phyloP scores from a whole-genome alignment of 2,329 filamentous ascomycete genomes.

The Parastagonospora nodorum region DNA sequence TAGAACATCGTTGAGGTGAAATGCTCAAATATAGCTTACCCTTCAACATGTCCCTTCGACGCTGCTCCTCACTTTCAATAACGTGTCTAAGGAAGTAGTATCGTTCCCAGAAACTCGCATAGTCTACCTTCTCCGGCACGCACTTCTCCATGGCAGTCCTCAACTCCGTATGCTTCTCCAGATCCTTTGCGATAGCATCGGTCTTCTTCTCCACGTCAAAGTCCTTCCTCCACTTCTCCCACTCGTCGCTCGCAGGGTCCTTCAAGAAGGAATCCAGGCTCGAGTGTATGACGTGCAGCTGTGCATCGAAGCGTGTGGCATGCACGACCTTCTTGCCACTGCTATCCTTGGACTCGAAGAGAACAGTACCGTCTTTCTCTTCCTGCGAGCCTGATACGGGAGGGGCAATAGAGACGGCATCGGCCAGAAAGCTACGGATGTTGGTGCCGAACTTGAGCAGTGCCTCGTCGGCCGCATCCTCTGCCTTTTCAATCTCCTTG shows the following conservation, averaged over 20 bases:
- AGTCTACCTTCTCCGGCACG: conserved; percentile 91
- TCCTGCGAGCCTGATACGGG: conserved; percentile 59
- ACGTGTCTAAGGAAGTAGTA: conserved; percentile 96
- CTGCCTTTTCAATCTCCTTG: conserved; percentile 86
- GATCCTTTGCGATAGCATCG: conserved; percentile 76
- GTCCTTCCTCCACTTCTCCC: conserved; percentile 69
- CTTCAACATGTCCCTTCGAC: conserved; percentile 86
- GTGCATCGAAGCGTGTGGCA: conserved; percentile 90
- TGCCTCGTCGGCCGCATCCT: conserved; percentile 95
- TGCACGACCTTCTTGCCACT: conserved; percentile 92
- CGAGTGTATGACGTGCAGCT: conserved; percentile 93
- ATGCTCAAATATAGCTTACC: conserved; percentile 59
- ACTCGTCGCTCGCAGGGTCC: conserved; percentile 78
- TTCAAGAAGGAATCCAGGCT: conserved; percentile 77
- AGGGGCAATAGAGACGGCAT: conserved; percentile 86
- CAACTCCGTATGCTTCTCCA: conserved; percentile 86
- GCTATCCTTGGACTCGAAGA: conserved; percentile 94
- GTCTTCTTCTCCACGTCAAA: conserved; percentile 89
- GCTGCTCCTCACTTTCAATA: conserved; percentile 89
- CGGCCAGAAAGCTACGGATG: conserved; percentile 84
- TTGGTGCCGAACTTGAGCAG: conserved; percentile 89
- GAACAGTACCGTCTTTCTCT: conserved; percentile 59
- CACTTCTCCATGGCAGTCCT: conserved; percentile 90
- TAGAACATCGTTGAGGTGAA: neutral
- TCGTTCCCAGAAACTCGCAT: conserved; percentile 86